These are phyloP conservation scores for Eragrostis tef DNA, from an alignment of 202 grass and related monocot species.

Conservation along the genomic window DNA sequence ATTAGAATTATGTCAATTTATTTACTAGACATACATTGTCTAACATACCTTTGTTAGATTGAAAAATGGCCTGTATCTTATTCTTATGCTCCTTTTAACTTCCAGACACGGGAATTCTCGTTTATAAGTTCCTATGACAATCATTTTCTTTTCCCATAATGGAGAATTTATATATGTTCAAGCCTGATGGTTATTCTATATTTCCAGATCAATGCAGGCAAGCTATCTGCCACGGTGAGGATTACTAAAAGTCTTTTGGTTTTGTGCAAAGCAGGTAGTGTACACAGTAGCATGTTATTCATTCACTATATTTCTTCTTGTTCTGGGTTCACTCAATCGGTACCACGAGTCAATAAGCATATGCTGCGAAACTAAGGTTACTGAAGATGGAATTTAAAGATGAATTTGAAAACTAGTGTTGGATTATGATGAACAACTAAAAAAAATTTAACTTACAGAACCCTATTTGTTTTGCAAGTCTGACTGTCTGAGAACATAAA, in stretches of 20 bases:
- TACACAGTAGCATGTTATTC: constrained; percentile 12
- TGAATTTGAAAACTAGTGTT: neutral
- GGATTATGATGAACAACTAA: neutral
- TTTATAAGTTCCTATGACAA: neutral
- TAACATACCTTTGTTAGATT: neutral
- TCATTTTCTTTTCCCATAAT: neutral
- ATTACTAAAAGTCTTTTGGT: neutral
- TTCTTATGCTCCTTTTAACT: neutral
- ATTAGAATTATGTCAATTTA: too few species aligned
- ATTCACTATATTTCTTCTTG: neutral
- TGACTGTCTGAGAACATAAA: too few species aligned
- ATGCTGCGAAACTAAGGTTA: constrained; percentile 13
- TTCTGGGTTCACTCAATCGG: neutral
- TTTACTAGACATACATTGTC: too few species aligned
- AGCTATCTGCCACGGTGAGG: constrained; percentile 75
- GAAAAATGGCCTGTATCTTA: neutral
- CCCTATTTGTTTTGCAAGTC: too few species aligned
- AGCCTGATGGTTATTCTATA: constrained; percentile 33
- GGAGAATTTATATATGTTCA: constrained; percentile 5
- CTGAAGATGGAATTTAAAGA: neutral
- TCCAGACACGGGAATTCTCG: neutral
- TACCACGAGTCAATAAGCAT: constrained; percentile 14
- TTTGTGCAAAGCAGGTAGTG: constrained; percentile 9
- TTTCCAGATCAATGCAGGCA: constrained; percentile 73
- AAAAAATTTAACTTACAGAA: too few species aligned